These are phyloP conservation scores for Daldinia caldariorum DNA, from an alignment of 495 filamentous ascomycete genomes.

Conservation along the genomic window DNA sequence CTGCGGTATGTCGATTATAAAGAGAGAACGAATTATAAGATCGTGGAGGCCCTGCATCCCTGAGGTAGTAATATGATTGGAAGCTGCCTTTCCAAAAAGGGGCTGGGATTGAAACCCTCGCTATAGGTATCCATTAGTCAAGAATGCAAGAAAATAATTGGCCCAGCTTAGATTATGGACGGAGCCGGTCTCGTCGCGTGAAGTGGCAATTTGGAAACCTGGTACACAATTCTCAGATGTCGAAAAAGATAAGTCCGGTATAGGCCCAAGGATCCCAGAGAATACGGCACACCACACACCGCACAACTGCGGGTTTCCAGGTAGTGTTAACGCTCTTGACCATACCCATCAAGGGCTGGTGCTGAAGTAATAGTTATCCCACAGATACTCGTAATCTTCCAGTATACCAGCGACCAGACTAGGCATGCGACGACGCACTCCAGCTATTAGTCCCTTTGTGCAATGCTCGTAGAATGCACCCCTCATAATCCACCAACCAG, in stretches of 20 bases:
- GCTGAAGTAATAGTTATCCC: slow-evolving; percentile 96
- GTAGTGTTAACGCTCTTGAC: slow-evolving; percentile 16
- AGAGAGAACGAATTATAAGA: background rate
- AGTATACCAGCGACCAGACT: slow-evolving; percentile 82
- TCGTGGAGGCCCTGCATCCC: background rate
- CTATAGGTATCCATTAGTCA: background rate
- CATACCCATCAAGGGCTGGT: slow-evolving; percentile 51
- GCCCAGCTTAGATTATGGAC: no score
- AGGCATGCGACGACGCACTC: slow-evolving; percentile 77
- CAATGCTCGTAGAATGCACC: slow-evolving; percentile 96
- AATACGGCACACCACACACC: no score
- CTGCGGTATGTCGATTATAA: background rate
- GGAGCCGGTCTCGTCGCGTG: background rate
- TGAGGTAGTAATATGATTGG: background rate
- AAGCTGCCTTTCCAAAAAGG: background rate
- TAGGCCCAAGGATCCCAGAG: no score
- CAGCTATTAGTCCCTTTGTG: slow-evolving; percentile 79
- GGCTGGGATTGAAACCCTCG: background rate
- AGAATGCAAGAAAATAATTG: no score
- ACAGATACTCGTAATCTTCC: slow-evolving; percentile 96
- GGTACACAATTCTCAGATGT: background rate
- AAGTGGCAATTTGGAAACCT: background rate
- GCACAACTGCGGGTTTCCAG: no score
- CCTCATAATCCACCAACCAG: slow-evolving; percentile 95
- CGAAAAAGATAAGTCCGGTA: background rate